Base-by-base conservation (phyloP, 2,329 filamentous ascomycete genomes). In the Epichloe sylvatica region DNA sequence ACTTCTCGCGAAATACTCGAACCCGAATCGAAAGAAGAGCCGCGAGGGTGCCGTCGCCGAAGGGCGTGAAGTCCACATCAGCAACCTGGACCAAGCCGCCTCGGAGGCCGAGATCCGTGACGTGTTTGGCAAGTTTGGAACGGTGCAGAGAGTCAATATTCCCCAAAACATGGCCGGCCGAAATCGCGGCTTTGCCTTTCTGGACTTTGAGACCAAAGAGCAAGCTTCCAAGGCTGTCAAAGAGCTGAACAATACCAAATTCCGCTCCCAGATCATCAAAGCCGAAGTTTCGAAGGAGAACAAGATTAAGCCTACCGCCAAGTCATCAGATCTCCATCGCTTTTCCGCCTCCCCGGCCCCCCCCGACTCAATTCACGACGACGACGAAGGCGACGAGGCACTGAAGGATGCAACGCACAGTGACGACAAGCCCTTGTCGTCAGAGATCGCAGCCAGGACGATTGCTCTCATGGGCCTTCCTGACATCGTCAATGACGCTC, bases 401-500 rank as follows among this genome's bases (percentile, higher is more conserved):
- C 73, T 68, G 60, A 49, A 62, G 0, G 64, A 69, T 49, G 52
- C 12, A 45, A 33, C n/a, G 47, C 25, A 51, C 38, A 52, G 50
- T 13, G 45, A 46, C 21, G 39, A 56, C 41, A 60, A 61, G 12
- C 70, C 73, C 17, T 70, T 73, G 1, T 65, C 69, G 7, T 64
- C 64, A 5, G 74, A 80, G 15, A 75, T 78, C 19, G 66, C 72
- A 33, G 78, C 81, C 46, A 81, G 88, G 47, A 92, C 86, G 1
- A 75, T 97, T 46, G 84, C 83, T 9, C 71, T 98, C 30, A 78
- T 96, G 67, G 84, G 90, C 54, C 72, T 98, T 1, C 88, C 92
- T 0, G 92, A 97, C 60, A 97, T 90, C 0, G 80, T 97, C 59
- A 96, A 94, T 55, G 87, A 94, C 59, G 80, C 85, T 1, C 86